These are phyloP conservation scores for Aspergillus spinulosporus DNA, from an alignment of 2,329 filamentous ascomycete genomes.

Conservation along the genomic window DNA sequence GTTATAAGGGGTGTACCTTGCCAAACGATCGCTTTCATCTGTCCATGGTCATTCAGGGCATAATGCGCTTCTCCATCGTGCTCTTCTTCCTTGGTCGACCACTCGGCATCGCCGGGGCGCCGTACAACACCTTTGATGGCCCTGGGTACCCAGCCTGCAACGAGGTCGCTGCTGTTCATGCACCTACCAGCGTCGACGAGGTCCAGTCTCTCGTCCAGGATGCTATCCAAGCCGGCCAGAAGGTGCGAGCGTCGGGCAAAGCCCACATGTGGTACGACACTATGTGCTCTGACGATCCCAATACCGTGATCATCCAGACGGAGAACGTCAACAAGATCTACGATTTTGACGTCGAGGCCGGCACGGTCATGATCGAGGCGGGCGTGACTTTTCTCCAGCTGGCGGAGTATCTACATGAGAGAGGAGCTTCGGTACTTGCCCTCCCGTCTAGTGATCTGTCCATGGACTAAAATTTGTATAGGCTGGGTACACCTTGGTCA, in stretches of 20 bases:
- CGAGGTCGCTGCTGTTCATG: conserved; percentile 13
- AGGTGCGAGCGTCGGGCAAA: conserved; percentile 17
- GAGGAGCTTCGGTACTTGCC: conserved; percentile 10
- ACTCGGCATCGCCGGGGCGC: background rate
- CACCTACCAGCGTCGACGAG: conserved; percentile 6
- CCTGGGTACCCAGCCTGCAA: conserved; percentile 16
- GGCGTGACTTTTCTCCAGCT: conserved; percentile 19
- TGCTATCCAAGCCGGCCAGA: conserved; percentile 14
- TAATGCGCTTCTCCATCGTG: background rate
- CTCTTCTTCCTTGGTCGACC: background rate
- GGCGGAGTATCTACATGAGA: conserved; percentile 14
- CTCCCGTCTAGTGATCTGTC: background rate
- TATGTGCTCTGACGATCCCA: conserved; percentile 19
- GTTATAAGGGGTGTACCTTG: too few relatives aligned
- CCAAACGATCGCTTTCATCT: too few relatives aligned
- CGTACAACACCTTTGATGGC: conserved; percentile 20
- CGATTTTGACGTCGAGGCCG: conserved; percentile 13
- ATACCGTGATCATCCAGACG: conserved; percentile 18
- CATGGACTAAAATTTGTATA: background rate
- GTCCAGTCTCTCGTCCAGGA: conserved; percentile 13
- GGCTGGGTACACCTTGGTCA: conserved; percentile 15
- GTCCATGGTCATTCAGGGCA: too few relatives aligned
- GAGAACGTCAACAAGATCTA: conserved; percentile 16
- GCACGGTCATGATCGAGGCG: conserved; percentile 17
- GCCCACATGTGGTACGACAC: conserved; percentile 20